Evolutionary conservation across 306 rosid genomes (phyloP).

Genomic region (Trifolium fragiferum): DNA sequence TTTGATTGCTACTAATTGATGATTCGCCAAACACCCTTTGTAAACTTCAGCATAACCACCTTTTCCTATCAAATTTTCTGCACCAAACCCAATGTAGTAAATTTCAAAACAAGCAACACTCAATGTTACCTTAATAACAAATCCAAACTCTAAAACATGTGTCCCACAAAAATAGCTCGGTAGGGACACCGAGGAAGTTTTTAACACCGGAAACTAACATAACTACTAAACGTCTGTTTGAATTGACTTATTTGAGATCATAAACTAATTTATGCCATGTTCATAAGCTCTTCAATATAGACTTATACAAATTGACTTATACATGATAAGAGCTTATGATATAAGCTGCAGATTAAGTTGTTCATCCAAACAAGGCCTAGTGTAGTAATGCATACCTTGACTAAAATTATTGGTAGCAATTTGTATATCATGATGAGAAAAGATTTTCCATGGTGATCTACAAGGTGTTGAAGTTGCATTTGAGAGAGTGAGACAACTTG

Average conservation of each 20-base stretch:
- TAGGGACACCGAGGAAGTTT: neutral
- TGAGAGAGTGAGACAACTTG: slow-evolving; percentile 49
- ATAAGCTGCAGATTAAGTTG: too few species aligned
- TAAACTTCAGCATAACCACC: slow-evolving; percentile 98
- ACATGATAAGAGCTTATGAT: too few species aligned
- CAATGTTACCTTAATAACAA: slow-evolving; percentile 11
- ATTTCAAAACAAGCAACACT: slow-evolving; percentile 13
- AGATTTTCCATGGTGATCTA: slow-evolving; percentile 83
- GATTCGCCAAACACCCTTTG: slow-evolving; percentile 78
- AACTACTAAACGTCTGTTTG: too few species aligned
- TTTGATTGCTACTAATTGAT: slow-evolving; percentile 80
- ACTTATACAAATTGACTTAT: too few species aligned
- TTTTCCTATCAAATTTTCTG: slow-evolving; percentile 89
- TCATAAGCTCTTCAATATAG: too few species aligned
- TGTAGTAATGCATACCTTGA: slow-evolving; percentile 53
- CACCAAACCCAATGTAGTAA: slow-evolving; percentile 43
- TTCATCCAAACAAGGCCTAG: too few species aligned
- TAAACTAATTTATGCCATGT: too few species aligned
- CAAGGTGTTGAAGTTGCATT: slow-evolving; percentile 52
- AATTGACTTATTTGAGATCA: too few species aligned
- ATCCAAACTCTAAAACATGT: neutral
- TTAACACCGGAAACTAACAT: neutral
- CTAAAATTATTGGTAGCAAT: slow-evolving; percentile 73
- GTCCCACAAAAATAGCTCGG: neutral
- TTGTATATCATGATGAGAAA: slow-evolving; percentile 69